Evolutionary conservation across 1,284 basidiomycete genomes (phyloP).

Genomic region (Papiliotrema nemorosa): DNA sequence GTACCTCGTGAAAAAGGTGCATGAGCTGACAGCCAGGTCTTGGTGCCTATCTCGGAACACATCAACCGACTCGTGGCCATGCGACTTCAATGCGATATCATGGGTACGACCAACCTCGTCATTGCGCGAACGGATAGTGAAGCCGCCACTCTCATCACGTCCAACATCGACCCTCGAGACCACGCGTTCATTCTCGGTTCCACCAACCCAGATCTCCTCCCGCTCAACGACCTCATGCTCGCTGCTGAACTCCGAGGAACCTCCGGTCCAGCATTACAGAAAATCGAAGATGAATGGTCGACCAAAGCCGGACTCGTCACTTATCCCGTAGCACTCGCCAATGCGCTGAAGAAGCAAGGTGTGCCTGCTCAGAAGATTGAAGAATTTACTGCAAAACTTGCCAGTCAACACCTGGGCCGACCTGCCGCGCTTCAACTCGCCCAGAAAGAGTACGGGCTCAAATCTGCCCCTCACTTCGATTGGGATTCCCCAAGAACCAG

Average conservation of each 20-base stretch:
- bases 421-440: conserved; percentile 70
- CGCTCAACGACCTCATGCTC: conserved; percentile 77
- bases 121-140: conserved; percentile 75
- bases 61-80: conserved; percentile 75
- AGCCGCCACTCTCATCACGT: conserved; percentile 92
- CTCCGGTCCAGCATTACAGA: conserved; percentile 74
- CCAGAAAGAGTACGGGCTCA: conserved; percentile 72
- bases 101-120: conserved; percentile 72
- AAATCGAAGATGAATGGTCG: conserved; percentile 85
- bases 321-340: conserved; percentile 70
- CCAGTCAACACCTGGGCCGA: conserved; percentile 59
- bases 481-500: conserved; percentile 93
- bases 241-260: conserved; percentile 78
- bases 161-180: conserved; percentile 95
- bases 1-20: not conserved
- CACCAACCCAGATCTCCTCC: conserved; percentile 66
- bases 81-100: conserved; percentile 73
- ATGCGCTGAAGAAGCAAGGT: conserved; percentile 66
- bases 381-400: conserved; percentile 36
- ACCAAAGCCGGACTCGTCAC: conserved; percentile 70
- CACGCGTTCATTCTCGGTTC: conserved; percentile 93
- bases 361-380: conserved; percentile 47
- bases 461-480: conserved; percentile 65
- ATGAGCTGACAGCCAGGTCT: conserved; percentile 29
- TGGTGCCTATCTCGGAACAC: conserved; percentile 67